These are phyloP conservation scores for Chytriomyces confervae DNA, from an alignment of 192 early-diverging fungal species.

Conservation along the genomic window DNA sequence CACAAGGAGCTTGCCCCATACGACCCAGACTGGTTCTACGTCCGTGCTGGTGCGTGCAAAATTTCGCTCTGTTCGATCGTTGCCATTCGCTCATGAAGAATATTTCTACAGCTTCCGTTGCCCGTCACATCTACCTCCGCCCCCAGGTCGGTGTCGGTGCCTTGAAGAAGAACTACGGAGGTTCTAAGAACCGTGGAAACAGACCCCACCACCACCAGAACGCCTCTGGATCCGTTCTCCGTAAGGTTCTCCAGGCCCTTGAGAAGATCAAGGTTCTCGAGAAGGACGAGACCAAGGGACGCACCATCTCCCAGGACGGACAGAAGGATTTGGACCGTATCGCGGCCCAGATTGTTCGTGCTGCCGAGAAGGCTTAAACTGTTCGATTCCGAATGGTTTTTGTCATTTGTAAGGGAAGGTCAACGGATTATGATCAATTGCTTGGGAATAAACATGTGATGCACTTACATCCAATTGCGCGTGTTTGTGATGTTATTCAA, in stretches of 20 bases:
- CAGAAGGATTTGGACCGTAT: constrained; percentile 97
- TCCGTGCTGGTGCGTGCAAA: constrained; percentile 82
- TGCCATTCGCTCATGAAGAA: constrained; percentile 2
- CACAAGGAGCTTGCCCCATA: constrained; percentile 98
- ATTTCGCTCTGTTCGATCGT: background rate
- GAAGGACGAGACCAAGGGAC: constrained; percentile 90
- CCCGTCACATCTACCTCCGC: constrained; percentile 98
- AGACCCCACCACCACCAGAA: constrained; percentile 90
- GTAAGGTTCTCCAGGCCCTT: constrained; percentile 97
- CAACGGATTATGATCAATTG: too few relatives aligned
- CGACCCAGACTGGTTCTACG: constrained; percentile 99
- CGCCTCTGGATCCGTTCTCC: constrained; percentile 88
- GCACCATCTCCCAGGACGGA: constrained; percentile 92
- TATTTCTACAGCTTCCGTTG: constrained; percentile 67
- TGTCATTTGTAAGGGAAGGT: too few relatives aligned
- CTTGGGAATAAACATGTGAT: too few relatives aligned
- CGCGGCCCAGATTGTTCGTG: constrained; percentile 35
- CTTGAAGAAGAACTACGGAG: constrained; percentile 93
- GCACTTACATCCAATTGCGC: too few relatives aligned
- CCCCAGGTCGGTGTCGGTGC: constrained; percentile 93
- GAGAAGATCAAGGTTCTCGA: constrained; percentile 99
- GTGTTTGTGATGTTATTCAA: too few relatives aligned
- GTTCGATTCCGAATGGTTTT: background rate
- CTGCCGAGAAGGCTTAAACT: constrained; percentile 30
- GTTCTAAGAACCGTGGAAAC: constrained; percentile 87